Evolutionary conservation across 2,329 filamentous ascomycete species (phyloP), one percentile per base, ranked within the genome.

Genomic region (Paramyrothecium roridum): DNA sequence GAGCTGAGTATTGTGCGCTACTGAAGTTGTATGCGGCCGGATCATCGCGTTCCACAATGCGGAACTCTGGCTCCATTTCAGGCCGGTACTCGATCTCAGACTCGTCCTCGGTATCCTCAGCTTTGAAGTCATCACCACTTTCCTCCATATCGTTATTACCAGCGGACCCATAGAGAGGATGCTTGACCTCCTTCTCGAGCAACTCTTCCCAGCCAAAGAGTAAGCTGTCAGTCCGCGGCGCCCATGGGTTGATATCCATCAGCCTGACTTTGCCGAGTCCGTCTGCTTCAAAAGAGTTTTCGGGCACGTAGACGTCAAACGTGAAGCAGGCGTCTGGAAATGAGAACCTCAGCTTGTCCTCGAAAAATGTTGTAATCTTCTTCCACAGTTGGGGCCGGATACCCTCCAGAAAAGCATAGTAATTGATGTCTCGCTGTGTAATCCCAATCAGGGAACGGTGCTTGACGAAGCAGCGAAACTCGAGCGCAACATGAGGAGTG

Each of bases 241-340:
- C 93, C 91, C 93, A 99, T 0, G 95, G 91, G 66, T 98, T 98
- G 66, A 99, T 89, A 68, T 99, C 95, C 50, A 99, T 88, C 12
- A 99, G 78, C 76, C 92, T 89, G 2, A 96, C 90, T 50, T 84
- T 81, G 50, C 90, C 85, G 54, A 96, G 82, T 1, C 88, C 78
- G 26, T 80, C 79, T 23, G 75, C 70, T 16, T 86, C 70, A 17
- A 71, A 59, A 72, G 65, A 82, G 77, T 65, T 82, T 59, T 87
- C 84, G 1, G 93, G 93, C 2, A 99, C 82, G 67, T 99, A 98
- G 47, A 97, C 88, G 68, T 99, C 95, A 65, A 99, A 96, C 0
- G 86, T 84, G 64, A 96, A 98, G 70, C 85, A 88, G 3, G 84
- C 80, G 59, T 98, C 93, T 0, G 90, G 89, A 65, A 98, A 98